These are phyloP conservation scores for Cyphellophora europaea DNA, from an alignment of 2,329 filamentous ascomycete genomes.

Conservation along the genomic window DNA sequence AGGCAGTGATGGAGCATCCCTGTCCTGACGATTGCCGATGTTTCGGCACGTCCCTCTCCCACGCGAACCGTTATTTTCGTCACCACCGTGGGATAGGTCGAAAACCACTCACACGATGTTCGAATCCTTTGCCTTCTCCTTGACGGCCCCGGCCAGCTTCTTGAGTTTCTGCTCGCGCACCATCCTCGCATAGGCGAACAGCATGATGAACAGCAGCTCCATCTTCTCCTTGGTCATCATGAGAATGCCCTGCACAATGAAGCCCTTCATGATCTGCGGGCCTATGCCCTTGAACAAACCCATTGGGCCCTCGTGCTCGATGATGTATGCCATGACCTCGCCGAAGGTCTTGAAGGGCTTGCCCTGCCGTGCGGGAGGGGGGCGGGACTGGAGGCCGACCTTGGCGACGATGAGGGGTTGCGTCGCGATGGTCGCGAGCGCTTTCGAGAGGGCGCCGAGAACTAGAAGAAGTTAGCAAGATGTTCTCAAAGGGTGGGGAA, in stretches of 20 bases:
- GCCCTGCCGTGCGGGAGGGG: slow-evolving; percentile 71
- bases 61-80: too few relatives aligned
- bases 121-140: slow-evolving; percentile 5
- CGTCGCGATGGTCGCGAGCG: slow-evolving; percentile 80
- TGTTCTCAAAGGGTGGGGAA: background rate
- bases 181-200: slow-evolving; percentile 72
- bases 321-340: slow-evolving; percentile 91
- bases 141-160: slow-evolving; percentile 46
- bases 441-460: slow-evolving; percentile 86
- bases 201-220: slow-evolving; percentile 75
- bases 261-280: slow-evolving; percentile 84
- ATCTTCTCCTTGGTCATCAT: slow-evolving; percentile 99
- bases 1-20: too few relatives aligned
- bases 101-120: too few relatives aligned
- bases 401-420: slow-evolving; percentile 97
- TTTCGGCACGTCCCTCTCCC: too few relatives aligned
- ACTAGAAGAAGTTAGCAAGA: slow-evolving; percentile 41
- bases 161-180: slow-evolving; percentile 61
- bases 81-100: too few relatives aligned
- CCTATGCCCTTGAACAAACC: slow-evolving; percentile 96
- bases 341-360: slow-evolving; percentile 89
- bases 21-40: too few relatives aligned
- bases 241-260: slow-evolving; percentile 86
- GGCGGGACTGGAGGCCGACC: slow-evolving; percentile 88
- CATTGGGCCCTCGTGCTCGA: slow-evolving; percentile 72